Conservation (phyloP, 148 eudicot genomes). For the Amaranthus palmeri region DNA sequence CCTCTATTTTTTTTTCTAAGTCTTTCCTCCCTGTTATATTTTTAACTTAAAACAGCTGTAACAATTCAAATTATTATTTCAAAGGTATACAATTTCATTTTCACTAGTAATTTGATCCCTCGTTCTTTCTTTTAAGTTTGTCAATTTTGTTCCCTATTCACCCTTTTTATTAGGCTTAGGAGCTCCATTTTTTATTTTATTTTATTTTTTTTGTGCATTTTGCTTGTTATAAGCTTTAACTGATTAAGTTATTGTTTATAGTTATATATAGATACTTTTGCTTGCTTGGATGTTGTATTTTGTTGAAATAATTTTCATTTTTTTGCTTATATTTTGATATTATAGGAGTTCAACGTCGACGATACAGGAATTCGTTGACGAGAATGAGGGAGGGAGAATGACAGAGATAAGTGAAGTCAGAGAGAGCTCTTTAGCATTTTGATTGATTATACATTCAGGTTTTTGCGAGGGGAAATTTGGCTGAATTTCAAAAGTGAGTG, state of each 20-base stretch:
- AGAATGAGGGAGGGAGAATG: no score
- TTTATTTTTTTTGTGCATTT: not conserved
- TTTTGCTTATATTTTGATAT: not conserved
- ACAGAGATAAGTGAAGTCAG: no score
- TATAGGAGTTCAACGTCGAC: conserved; percentile 5
- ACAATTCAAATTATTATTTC: no score
- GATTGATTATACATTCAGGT: not conserved
- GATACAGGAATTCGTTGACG: not conserved
- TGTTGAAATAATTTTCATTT: not conserved
- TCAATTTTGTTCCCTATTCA: not conserved
- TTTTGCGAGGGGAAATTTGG: not conserved
- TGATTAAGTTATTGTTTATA: conserved; percentile 1
- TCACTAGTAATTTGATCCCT: not conserved
- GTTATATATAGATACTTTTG: not conserved
- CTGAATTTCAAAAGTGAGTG: conserved; percentile 3
- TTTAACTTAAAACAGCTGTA: no score
- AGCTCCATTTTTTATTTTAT: not conserved
- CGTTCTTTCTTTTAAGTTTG: not conserved
- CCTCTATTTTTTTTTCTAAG: no score
- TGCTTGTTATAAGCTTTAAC: not conserved
- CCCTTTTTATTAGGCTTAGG: not conserved
- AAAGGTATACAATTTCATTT: conserved; percentile 17
- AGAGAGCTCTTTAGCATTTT: not conserved
- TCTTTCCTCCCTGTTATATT: no score
- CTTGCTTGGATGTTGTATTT: not conserved